phyloP scores from a whole-genome alignment of 768 basidiomycete genomes.

The Pisolithus marmoratus region DNA sequence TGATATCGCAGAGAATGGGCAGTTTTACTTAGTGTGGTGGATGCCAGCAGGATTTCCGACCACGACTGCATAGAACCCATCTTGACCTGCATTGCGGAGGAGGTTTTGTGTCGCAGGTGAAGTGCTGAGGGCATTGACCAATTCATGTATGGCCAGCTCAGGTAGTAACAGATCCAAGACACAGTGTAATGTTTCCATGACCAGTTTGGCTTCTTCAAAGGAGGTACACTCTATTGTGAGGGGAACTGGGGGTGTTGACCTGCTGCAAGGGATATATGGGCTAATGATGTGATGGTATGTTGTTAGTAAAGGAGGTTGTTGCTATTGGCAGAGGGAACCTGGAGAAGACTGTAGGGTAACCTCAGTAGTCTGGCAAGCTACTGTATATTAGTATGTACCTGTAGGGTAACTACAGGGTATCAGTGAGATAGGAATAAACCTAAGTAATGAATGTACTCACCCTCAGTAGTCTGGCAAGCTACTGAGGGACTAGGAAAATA shows the following conservation, averaged over 20 bases:
- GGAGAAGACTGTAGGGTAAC: no score
- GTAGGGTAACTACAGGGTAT: no score
- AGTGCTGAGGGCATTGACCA: background rate
- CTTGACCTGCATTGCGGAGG: background rate
- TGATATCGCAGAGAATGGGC: background rate
- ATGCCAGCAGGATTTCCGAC: background rate
- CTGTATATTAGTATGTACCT: no score
- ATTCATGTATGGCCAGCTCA: background rate
- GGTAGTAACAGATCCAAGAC: background rate
- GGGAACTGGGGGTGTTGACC: background rate
- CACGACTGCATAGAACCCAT: background rate
- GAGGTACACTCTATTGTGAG: background rate
- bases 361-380: no score
- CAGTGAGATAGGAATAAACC: no score
- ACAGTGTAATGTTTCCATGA: background rate
- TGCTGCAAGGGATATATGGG: background rate
- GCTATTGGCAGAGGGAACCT: no score
- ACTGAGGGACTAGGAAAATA: no score
- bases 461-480: no score
- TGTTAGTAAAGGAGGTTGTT: no score
- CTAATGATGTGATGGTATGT: background rate
- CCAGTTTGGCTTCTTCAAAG: background rate
- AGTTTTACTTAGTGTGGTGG: background rate
- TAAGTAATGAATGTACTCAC: no score
- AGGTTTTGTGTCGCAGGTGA: background rate